Base-by-base conservation (phyloP, 352 stramenopile genomes). In the Thraustotheca clavata region DNA sequence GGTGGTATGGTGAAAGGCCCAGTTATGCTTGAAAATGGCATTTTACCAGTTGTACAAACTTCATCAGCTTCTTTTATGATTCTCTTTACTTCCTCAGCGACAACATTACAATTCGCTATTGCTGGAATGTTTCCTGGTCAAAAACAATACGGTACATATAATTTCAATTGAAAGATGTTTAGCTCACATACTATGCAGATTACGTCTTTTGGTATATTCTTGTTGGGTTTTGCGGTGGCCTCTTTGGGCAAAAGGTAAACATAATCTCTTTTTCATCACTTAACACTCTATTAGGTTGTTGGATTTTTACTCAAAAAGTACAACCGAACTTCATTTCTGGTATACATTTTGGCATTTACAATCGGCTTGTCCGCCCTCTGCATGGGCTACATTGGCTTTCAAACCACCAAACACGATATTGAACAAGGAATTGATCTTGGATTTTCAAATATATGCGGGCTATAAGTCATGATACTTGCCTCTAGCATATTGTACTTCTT, bases 11-110 rank as follows among this genome's bases (percentile, higher is more conserved):
- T 99, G 24, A 98, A 98, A 66, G 94, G 95, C 0, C 95, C 96
- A 0, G 84, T 99, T 52, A 98, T 99, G 95, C 83, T 99, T 1
- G 89, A 98, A 29, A 98, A 99, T 88, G 95, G 95, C 18, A 90
- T 99, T 26, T 73, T 98, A 27, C 84, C 84, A 1, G 69, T 76
- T 5, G 80, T 94, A 47, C 87, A 96, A 31, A 95, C 86, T 4
- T 92, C 93, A 20, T 98, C 94, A 1, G 93, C 91, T 34, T 96
- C 94, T 61, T 94, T 87, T 69, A 94, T 94, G 84, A 90, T 94
- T 47, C 62, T 94, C 7, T 94, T 89, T 71, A 94, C 84, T 7
- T 95, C 91, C 18, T 91, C 95, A 24, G 96, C 94, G 0, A 98
- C 95, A 4, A 98, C 96, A 31, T 71, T 94, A 41, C 84, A 89